Percentiles rank a stretch among this genome's conserved stretches.
Conservation (phyloP, 805 yeast genomes). For the Starmerella roubikii region DNA sequence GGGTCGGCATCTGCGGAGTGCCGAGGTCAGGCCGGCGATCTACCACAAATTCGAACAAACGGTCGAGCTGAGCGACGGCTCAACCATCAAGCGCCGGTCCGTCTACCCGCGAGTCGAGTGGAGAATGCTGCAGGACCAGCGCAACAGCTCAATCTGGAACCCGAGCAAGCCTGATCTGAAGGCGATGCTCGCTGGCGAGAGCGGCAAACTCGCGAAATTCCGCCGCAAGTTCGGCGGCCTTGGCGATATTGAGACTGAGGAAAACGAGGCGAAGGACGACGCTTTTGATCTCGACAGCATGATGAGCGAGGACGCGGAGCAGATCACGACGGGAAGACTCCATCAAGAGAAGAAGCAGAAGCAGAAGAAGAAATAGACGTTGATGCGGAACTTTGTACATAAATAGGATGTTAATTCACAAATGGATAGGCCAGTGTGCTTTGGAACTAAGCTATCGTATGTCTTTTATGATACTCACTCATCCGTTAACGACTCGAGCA, state of each 20-base stretch:
- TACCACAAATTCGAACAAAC: constrained; percentile 77
- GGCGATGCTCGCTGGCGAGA: constrained; percentile 65
- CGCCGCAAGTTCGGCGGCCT: constrained; percentile 24
- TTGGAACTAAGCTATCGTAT: no score
- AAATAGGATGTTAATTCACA: no score
- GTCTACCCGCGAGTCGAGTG: constrained; percentile 81
- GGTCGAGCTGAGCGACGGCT: constrained; percentile 90
- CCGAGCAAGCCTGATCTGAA: constrained; percentile 66
- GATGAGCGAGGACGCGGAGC: constrained; percentile 20
- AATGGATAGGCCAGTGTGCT: no score
- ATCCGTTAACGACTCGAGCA: constrained; percentile 9
- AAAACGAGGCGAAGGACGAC: not conserved
- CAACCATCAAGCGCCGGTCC: constrained; percentile 69
- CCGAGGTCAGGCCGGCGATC: constrained; percentile 87
- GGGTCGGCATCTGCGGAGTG: constrained; percentile 30
- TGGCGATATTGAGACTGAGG: constrained; percentile 10
- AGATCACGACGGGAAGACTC: constrained; percentile 19
- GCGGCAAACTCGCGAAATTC: constrained; percentile 49
- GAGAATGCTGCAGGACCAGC: constrained; percentile 75
- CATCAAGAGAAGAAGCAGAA: constrained; percentile 13
- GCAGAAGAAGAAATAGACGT: constrained; percentile 19
- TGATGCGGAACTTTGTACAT: no score
- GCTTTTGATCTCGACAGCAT: constrained; percentile 19
- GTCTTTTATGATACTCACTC: no score
- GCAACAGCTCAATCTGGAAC: constrained; percentile 81